A percentile compares a stretch with the other conserved stretches of the same genome.
Conservation (phyloP, 2,329 filamentous ascomycete species). For the Colletotrichum tofieldiae region DNA sequence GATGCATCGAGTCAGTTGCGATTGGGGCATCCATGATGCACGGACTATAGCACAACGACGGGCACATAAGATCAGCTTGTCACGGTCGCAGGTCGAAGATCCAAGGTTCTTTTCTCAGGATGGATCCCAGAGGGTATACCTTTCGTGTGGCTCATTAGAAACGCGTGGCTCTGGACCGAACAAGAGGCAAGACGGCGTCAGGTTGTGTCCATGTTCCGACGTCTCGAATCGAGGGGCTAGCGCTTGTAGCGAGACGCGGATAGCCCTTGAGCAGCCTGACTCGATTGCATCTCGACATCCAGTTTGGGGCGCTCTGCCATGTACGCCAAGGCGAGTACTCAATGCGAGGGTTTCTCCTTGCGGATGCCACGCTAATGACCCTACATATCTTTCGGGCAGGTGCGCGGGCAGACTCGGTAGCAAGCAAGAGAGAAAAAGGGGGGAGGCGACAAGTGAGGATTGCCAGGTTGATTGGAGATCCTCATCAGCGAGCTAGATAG, state of each 20-base stretch:
- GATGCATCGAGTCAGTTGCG: background rate
- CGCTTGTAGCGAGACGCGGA: conserved; percentile 9
- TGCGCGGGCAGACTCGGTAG: conserved; percentile 6
- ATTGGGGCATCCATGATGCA: background rate
- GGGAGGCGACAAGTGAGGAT: conserved; percentile 27
- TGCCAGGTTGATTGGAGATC: conserved; percentile 24
- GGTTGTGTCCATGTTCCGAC: conserved; percentile 33
- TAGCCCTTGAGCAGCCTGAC: conserved; percentile 24
- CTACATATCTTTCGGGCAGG: conserved; percentile 15
- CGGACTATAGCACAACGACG: background rate
- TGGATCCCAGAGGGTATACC: background rate
- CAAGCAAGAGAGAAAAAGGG: background rate
- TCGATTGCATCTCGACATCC: conserved; percentile 22
- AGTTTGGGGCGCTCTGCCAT: conserved; percentile 8
- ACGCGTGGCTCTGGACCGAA: conserved; percentile 5
- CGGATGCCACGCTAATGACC: background rate
- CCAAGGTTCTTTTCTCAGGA: background rate
- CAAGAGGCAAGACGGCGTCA: conserved; percentile 29
- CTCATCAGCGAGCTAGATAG: conserved; percentile 35
- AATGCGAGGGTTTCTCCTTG: conserved; percentile 33
- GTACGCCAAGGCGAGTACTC: conserved; percentile 28
- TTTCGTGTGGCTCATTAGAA: background rate
- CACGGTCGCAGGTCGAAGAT: conserved; percentile 32
- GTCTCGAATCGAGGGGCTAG: conserved; percentile 31
- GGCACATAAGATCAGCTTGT: conserved; percentile 27